Evolutionary conservation across 495 filamentous ascomycete species (phyloP).

Genomic region (Endocarpon pusillum): DNA sequence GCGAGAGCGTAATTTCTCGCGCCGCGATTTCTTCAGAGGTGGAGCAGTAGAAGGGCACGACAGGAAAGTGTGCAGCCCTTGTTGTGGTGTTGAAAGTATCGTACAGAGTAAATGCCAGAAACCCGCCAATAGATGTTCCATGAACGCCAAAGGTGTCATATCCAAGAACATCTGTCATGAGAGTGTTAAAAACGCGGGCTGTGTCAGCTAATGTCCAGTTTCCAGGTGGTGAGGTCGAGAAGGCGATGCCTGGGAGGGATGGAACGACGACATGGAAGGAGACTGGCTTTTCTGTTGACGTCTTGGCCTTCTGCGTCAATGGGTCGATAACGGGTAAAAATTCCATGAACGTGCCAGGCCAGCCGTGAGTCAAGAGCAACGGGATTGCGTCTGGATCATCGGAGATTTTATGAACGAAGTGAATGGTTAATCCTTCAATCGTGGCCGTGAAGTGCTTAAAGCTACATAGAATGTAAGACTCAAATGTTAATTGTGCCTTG

Average conservation of each 20-base stretch:
- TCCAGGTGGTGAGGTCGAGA: conserved; percentile 11
- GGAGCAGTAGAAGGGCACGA: no score
- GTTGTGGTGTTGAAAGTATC: no score
- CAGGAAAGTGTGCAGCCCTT: no score
- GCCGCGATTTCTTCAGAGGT: no score
- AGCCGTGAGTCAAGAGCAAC: conserved; percentile 20
- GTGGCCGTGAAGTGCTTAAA: conserved; percentile 6
- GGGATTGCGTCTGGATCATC: conserved; percentile 13
- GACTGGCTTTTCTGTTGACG: conserved; percentile 1
- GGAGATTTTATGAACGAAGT: conserved; percentile 11
- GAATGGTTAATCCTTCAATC: conserved; percentile 9
- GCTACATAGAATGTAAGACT: no score
- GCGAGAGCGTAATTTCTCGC: no score
- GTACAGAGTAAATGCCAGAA: no score
- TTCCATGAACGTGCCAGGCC: conserved; percentile 24
- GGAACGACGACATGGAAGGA: conserved; percentile 17
- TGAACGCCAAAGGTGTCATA: conserved; percentile 14
- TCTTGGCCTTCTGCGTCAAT: conserved; percentile 6
- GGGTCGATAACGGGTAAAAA: conserved; percentile 12
- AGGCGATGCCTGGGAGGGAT: conserved; percentile 15
- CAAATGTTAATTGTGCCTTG: no score
- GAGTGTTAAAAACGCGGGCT: conserved; percentile 10
- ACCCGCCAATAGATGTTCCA: no score
- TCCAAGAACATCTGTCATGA: conserved; percentile 11
- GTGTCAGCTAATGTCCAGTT: conserved; percentile 11